Base-by-base conservation (phyloP, 2,329 filamentous ascomycete genomes). In the Pezicula carpinea region DNA sequence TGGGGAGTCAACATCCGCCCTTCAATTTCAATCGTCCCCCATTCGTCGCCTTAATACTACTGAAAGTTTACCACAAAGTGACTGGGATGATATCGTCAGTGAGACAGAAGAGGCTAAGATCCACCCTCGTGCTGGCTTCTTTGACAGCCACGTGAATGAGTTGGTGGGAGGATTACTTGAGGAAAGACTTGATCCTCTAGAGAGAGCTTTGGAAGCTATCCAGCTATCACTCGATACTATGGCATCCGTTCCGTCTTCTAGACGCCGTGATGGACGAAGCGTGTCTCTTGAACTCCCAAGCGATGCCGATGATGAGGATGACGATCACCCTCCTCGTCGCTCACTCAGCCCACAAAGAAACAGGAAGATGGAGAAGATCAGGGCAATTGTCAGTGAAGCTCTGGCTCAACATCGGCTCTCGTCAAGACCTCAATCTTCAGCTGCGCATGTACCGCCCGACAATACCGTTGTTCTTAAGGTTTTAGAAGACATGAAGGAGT, bases 251-350 rank as follows among this genome's bases (percentile, higher is more conserved):
- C 70, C 73, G n/a, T n/a, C n/a, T 21, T 79, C 81, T 10, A 79
- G 74, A 46, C 73, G 78, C 23, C 76, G 76, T 34, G 76, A 78
- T 21, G 74, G 79, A 54, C 80, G 82, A 56, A 89, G 83, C 64
- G 67, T 80, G 34, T 91, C 87, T 39, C 80, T 74, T n/a, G 86
- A 89, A 23, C 61, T 77, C 3, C 75, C 80, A 40, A 83, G 95
- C 49, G 96, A 92, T 63, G 93, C 97, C 68, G 92, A 93, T 10
- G 92, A 97, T 64, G 91, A 95, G 53, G 90, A 96, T 18, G 87
- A 78, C 33, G 71, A 69, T 32, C 59, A 84, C 47, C 52, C 69
- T 49, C 69, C 75, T 52, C 75, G 81, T 62, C 83, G 88, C 43
- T 86, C 87, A 5, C 76, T 83, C 56, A 96, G 91, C 56, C 89